Evolutionary conservation across 2,329 filamentous ascomycete genomes (phyloP).

Genomic region (Epicoccum nigrum): DNA sequence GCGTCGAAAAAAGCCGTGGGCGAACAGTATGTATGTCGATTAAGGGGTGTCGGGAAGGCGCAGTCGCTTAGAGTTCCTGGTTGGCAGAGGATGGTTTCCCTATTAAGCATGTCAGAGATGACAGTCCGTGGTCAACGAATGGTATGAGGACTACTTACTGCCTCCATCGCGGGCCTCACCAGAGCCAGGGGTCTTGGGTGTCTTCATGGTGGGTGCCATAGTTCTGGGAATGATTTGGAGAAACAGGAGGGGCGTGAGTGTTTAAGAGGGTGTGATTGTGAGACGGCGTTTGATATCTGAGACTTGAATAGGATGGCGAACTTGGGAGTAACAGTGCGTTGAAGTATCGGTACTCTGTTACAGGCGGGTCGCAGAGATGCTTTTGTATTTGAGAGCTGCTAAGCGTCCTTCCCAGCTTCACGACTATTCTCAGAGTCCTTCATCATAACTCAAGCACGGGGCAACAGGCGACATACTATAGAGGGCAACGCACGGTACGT

Average conservation of each 20-base stretch:
- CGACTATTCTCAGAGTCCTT: slow-evolving; percentile 24
- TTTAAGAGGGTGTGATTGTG: slow-evolving; percentile 23
- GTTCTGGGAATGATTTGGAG: slow-evolving; percentile 13
- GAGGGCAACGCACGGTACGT: slow-evolving; percentile 42
- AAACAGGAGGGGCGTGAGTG: slow-evolving; percentile 14
- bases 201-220: slow-evolving; percentile 20
- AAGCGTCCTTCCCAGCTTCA: slow-evolving; percentile 21
- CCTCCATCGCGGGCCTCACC: slow-evolving; percentile 28
- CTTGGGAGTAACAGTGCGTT: slow-evolving; percentile 26
- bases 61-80: slow-evolving; percentile 25
- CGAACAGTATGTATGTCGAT: slow-evolving; percentile 11
- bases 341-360: slow-evolving; percentile 28
- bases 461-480: slow-evolving; percentile 36
- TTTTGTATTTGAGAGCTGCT: slow-evolving; percentile 29
- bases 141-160: slow-evolving; percentile 22
- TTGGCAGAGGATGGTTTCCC: slow-evolving; percentile 20
- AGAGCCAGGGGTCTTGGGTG: slow-evolving; percentile 18
- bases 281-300: slow-evolving; percentile 29
- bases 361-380: slow-evolving; percentile 24
- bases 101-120: slow-evolving; percentile 19
- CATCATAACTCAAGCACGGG: slow-evolving; percentile 32
- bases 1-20: slow-evolving; percentile 19
- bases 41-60: slow-evolving; percentile 11
- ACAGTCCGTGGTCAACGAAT: background rate
- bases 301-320: slow-evolving; percentile 25